A percentile compares a stretch with the other conserved stretches of the same genome.
Conservation (phyloP, 352 stramenopile genomes). For the Pythium guiyangense region DNA sequence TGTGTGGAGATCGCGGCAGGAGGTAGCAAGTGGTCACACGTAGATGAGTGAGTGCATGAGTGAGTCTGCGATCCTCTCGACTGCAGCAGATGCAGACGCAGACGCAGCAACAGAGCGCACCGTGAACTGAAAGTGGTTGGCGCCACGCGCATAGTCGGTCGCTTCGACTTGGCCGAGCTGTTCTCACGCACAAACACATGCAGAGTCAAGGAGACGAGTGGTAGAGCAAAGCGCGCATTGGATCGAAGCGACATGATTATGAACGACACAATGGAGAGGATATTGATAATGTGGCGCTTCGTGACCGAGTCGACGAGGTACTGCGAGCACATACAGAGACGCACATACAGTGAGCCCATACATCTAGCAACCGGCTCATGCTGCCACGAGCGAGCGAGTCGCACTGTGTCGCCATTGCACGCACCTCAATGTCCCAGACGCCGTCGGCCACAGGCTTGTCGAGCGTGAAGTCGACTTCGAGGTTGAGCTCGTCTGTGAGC, state of each 20-base stretch:
- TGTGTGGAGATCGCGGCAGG: no score
- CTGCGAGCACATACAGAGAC: constrained; percentile 19
- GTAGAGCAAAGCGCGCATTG: neutral
- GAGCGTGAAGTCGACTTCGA: constrained; percentile 79
- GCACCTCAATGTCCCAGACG: constrained; percentile 76
- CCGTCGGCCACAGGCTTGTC: constrained; percentile 55
- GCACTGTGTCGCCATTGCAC: neutral
- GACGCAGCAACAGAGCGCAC: constrained; percentile 31
- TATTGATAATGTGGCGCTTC: constrained; percentile 87
- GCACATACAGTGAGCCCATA: neutral
- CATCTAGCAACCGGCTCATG: neutral
- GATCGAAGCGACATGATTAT: no score
- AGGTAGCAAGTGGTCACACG: neutral
- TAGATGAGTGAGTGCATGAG: neutral
- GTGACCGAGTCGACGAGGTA: constrained; percentile 83
- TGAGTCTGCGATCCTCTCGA: neutral
- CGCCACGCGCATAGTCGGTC: constrained; percentile 51
- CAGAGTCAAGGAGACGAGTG: constrained; percentile 29
- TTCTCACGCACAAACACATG: constrained; percentile 17
- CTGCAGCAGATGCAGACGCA: neutral
- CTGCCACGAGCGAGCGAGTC: neutral
- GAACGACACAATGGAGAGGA: constrained; percentile 26
- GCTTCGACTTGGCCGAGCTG: constrained; percentile 69
- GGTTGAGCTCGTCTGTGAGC: constrained; percentile 69
- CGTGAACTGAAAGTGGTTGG: constrained; percentile 86